These are phyloP conservation scores for Trifolium subterraneum DNA, from an alignment of 306 rosid genomes.

Conservation along the genomic window DNA sequence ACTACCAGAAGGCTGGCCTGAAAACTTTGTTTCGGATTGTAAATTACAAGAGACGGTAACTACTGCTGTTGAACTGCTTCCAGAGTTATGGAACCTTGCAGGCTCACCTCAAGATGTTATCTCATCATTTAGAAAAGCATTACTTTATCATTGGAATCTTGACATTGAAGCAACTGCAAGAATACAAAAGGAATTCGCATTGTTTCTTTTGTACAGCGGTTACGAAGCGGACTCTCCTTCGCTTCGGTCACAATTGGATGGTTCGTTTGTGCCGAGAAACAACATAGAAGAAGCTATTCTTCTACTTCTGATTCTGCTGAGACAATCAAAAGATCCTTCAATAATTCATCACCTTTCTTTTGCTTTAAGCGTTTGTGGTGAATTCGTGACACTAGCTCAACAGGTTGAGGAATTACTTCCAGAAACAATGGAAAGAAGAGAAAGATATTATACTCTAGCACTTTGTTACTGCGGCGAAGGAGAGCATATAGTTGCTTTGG, in stretches of 20 bases:
- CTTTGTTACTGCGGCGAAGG: slow-evolving; percentile 82
- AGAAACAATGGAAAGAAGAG: slow-evolving; percentile 64
- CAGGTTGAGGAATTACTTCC: slow-evolving; percentile 80
- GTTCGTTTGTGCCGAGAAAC: slow-evolving; percentile 85
- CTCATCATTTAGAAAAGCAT: slow-evolving; percentile 71
- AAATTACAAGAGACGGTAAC: slow-evolving; percentile 73
- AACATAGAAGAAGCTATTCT: slow-evolving; percentile 90
- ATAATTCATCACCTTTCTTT: slow-evolving; percentile 81
- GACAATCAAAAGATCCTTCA: slow-evolving; percentile 81
- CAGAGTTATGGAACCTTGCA: slow-evolving; percentile 82
- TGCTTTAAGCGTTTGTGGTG: slow-evolving; percentile 77
- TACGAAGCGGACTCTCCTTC: slow-evolving; percentile 82
- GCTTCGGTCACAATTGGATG: slow-evolving; percentile 79
- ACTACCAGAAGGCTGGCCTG: slow-evolving; percentile 83
- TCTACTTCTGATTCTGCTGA: slow-evolving; percentile 68
- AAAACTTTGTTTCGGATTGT: slow-evolving; percentile 63
- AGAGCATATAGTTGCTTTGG: slow-evolving; percentile 63
- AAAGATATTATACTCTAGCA: slow-evolving; percentile 63
- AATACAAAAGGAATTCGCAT: slow-evolving; percentile 78
- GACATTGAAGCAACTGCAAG: slow-evolving; percentile 62
- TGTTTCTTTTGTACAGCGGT: slow-evolving; percentile 87
- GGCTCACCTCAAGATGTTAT: slow-evolving; percentile 74
- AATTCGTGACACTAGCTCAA: slow-evolving; percentile 60
- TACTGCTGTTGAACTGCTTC: slow-evolving; percentile 78
- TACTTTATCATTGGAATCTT: slow-evolving; percentile 81